Base-by-base conservation (phyloP, 495 filamentous ascomycete genomes). In the Staphylotrichum tortipilum region DNA sequence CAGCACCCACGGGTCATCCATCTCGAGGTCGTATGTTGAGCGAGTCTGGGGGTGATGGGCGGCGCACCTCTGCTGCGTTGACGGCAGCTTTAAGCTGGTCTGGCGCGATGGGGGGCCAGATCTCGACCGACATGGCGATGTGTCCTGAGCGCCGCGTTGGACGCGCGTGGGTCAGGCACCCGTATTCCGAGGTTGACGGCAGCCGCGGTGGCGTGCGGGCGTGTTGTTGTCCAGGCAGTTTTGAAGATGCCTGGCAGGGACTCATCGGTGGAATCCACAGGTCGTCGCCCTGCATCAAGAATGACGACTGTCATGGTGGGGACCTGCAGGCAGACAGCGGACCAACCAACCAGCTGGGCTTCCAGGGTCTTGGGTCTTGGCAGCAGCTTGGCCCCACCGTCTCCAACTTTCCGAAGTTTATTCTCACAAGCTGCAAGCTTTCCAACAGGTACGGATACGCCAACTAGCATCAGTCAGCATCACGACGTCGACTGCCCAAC, bases 71-170 rank as follows among this genome's bases (percentile, higher is more conserved):
- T 33, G 84, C 78, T 50, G 76, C 70, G 62, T 86, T 77, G 63
- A 88, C 76, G 57, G 83, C 78, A 68, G 71, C 69, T 65, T 79
- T 77, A 67, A 88, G 70, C 55, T 80, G 68, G 22, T 81, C 76
- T 15, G 75, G 69, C 40, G 82, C 64, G 44, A 90, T 74, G 49
- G 81, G 83, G 64, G 88, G 88, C 72, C 81, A 89, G 49, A 85
- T 82, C 61, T 82, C 80, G 40, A 86, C 82, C 37, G 85, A 82
- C 86, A 90, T 90, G 50, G 50, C 48, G 56, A 35, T 44, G 44
- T 12, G 34, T 57, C 9, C 43, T 29, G 37, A 39, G 51, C 61
- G 46, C 44, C 21, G 53, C 47, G 37, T 39, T 47, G 45, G 35
- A 37, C 47, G 22, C 28, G 37, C 29, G 39, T 43, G 14, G 15